Evolutionary conservation across 1,284 basidiomycete genomes (phyloP).

Genomic region (Cryptococcus sp.): DNA sequence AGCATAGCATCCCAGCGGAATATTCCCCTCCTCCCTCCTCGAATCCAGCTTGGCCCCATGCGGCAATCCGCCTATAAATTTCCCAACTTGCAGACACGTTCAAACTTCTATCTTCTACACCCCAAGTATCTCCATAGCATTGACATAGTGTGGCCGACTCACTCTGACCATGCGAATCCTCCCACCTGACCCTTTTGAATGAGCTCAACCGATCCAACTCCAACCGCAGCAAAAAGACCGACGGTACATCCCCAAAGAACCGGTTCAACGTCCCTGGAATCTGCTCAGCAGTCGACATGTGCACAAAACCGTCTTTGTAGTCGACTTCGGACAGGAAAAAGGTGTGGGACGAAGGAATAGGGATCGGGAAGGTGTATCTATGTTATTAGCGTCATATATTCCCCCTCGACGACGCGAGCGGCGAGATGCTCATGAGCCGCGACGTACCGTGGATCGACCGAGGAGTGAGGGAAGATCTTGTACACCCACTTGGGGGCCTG

Average conservation of each 20-base stretch:
- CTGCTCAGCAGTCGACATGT: slow-evolving; percentile 58
- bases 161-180: slow-evolving; percentile 31
- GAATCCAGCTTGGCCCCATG: slow-evolving; percentile 46
- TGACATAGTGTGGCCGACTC: too few species aligned
- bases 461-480: slow-evolving; percentile 42
- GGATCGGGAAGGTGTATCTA: slow-evolving; percentile 37
- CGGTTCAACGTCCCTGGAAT: slow-evolving; percentile 53
- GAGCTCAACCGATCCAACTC: slow-evolving; percentile 31
- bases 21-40: slow-evolving; percentile 40
- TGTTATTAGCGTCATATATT: background rate
- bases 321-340: slow-evolving; percentile 37
- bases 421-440: background rate
- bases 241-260: slow-evolving; percentile 52
- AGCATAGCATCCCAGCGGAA: slow-evolving; percentile 19
- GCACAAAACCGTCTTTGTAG: slow-evolving; percentile 54
- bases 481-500: slow-evolving; percentile 35
- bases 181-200: slow-evolving; percentile 37
- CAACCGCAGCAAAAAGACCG: slow-evolving; percentile 53
- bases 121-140: background rate
- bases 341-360: slow-evolving; percentile 33
- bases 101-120: too few species aligned
- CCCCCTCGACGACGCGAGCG: too few species aligned
- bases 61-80: too few species aligned
- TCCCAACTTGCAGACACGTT: too few species aligned
- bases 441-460: slow-evolving; percentile 37